These are phyloP conservation scores for Lasiodiplodia hormozganensis DNA, from an alignment of 2,329 filamentous ascomycete species.

Conservation along the genomic window DNA sequence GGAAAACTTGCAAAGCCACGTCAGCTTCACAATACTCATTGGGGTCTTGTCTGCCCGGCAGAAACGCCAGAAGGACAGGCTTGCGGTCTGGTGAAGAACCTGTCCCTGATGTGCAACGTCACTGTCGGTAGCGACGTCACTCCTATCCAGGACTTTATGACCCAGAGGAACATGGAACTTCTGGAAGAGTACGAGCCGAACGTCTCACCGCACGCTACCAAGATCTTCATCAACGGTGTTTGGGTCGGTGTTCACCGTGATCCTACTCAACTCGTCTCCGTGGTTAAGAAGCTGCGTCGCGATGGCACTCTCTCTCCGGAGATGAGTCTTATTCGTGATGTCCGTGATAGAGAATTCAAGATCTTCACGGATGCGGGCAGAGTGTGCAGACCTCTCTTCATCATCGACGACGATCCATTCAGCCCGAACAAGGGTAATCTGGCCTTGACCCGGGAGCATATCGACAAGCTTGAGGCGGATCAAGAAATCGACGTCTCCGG, in stretches of 20 bases:
- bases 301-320: slow-evolving; percentile 87
- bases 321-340: slow-evolving; percentile 93
- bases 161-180: slow-evolving; percentile 92
- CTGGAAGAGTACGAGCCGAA: slow-evolving; percentile 82
- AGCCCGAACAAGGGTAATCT: slow-evolving; percentile 78
- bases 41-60: slow-evolving; percentile 95
- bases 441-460: slow-evolving; percentile 83
- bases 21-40: slow-evolving; percentile 98
- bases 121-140: slow-evolving; percentile 92
- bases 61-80: slow-evolving; percentile 98
- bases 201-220: slow-evolving; percentile 85
- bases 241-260: slow-evolving; percentile 97
- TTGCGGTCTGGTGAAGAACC: slow-evolving; percentile 96
- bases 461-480: slow-evolving; percentile 77
- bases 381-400: slow-evolving; percentile 92
- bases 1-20: slow-evolving; percentile 98
- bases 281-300: slow-evolving; percentile 78
- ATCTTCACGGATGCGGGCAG: slow-evolving; percentile 97
- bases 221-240: slow-evolving; percentile 96
- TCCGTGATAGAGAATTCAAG: slow-evolving; percentile 96
- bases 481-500: slow-evolving; percentile 67
- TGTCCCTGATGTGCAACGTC: slow-evolving; percentile 98
- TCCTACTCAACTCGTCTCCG: slow-evolving; percentile 80
- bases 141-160: slow-evolving; percentile 94
- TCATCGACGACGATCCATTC: slow-evolving; percentile 83